Conservation (phyloP, 164 flowering plant genomes). For the Tetrastigma voinierianum region DNA sequence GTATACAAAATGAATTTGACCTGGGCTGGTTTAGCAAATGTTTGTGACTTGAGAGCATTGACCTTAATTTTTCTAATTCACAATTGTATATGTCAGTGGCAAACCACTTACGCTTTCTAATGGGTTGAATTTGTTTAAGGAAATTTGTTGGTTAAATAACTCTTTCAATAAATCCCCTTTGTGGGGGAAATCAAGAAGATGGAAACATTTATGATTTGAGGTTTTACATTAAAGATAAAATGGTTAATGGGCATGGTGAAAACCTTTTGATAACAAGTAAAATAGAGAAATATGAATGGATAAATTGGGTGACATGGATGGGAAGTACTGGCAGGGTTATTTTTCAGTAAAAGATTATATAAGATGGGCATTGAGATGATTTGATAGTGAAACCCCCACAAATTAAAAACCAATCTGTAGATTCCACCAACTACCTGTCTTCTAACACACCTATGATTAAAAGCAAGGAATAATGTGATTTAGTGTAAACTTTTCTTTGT, state of each 20-base stretch:
- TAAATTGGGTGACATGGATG: background rate
- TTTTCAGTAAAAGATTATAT: background rate
- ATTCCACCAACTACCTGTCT: conserved; percentile 33
- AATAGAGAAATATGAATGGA: background rate
- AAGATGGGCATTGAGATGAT: conserved; percentile 1
- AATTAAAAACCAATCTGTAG: conserved; percentile 11
- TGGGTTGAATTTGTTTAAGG: too few species aligned
- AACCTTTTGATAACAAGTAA: background rate
- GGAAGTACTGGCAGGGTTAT: background rate
- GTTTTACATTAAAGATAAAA: too few species aligned
- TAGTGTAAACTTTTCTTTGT: background rate
- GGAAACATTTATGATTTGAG: too few species aligned
- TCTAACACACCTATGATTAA: conserved; percentile 28
- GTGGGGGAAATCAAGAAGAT: too few species aligned
- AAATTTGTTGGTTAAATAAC: too few species aligned
- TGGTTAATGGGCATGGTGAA: background rate
- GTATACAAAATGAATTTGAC: conserved; percentile 9
- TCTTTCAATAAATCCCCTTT: too few species aligned
- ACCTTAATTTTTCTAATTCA: too few species aligned
- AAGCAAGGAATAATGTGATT: conserved; percentile 26
- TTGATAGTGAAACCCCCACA: conserved; percentile 22
- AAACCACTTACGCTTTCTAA: too few species aligned
- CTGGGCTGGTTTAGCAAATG: conserved; percentile 9
- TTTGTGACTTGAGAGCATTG: conserved; percentile 10
- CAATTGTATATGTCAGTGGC: too few species aligned